These are phyloP conservation scores for Verticillium albo-atrum DNA, from an alignment of 2,329 filamentous ascomycete species.

Conservation along the genomic window DNA sequence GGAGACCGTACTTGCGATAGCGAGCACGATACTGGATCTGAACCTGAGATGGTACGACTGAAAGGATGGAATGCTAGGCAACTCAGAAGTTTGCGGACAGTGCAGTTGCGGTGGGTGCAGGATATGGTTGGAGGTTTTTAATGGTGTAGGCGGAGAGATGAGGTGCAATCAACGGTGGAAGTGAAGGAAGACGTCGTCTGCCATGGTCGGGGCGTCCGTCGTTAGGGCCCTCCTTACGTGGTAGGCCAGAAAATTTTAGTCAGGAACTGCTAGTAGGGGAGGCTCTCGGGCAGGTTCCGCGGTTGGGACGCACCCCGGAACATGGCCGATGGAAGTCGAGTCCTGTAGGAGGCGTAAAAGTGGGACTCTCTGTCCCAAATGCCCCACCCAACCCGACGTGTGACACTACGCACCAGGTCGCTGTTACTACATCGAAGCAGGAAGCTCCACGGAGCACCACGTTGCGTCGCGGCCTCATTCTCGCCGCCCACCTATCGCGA, in stretches of 20 bases:
- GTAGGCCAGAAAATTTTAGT: background rate
- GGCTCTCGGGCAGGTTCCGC: background rate
- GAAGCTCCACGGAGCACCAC: background rate
- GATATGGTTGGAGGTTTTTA: background rate
- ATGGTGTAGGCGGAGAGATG: background rate
- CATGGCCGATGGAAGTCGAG: constrained; percentile 1
- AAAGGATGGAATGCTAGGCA: background rate
- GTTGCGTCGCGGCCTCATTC: background rate
- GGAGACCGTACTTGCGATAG: background rate
- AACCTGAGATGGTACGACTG: too few species aligned
- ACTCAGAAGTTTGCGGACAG: background rate
- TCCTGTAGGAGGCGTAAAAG: too few species aligned
- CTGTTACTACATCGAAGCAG: too few species aligned
- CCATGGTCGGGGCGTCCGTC: background rate
- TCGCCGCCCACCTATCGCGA: background rate
- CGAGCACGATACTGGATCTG: too few species aligned
- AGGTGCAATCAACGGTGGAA: background rate
- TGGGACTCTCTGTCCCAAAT: too few species aligned
- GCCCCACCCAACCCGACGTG: too few species aligned
- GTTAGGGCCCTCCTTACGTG: background rate
- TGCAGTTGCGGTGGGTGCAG: background rate
- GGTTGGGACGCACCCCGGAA: background rate
- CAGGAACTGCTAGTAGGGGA: background rate
- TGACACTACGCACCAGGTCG: too few species aligned
- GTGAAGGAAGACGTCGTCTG: background rate